Evolutionary conservation across 2,329 filamentous ascomycete genomes (phyloP).

Genomic region (Chalaropsis ovoidea): DNA sequence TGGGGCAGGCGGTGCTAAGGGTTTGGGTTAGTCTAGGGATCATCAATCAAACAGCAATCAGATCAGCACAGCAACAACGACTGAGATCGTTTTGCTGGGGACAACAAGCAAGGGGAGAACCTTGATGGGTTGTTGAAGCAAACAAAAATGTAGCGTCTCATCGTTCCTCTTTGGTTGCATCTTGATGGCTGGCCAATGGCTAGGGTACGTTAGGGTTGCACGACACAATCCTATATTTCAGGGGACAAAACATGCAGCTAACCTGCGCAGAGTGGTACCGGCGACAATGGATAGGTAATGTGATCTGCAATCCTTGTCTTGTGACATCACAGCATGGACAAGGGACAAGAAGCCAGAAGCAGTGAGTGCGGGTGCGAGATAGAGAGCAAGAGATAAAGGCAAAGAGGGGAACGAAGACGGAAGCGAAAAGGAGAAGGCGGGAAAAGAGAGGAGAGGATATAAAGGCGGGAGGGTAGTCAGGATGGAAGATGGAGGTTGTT

Average conservation of each 20-base stretch:
- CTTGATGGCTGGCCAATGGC: too few relatives aligned
- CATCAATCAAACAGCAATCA: too few relatives aligned
- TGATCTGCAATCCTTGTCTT: conserved; percentile 6
- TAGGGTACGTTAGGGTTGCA: conserved; percentile 5
- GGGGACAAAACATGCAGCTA: not conserved
- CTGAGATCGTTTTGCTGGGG: not conserved
- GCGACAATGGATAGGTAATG: not conserved
- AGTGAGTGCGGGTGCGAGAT: not conserved
- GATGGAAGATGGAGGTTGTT: not conserved
- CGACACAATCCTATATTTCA: not conserved
- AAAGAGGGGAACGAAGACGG: not conserved
- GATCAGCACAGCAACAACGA: too few relatives aligned
- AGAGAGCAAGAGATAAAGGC: not conserved
- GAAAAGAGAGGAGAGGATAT: not conserved
- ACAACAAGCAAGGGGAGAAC: not conserved
- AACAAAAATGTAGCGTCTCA: not conserved
- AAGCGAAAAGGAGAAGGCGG: conserved; percentile 1
- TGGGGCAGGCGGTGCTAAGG: not conserved
- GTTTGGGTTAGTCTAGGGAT: not conserved
- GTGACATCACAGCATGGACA: conserved; percentile 9
- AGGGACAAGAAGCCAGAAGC: not conserved
- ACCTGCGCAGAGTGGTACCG: not conserved
- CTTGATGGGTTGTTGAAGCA: not conserved
- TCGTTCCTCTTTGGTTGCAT: too few relatives aligned
- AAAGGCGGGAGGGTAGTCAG: not conserved